These are phyloP conservation scores for Flaveria brownii DNA, from an alignment of 129 eudicot species.

Conservation along the genomic window DNA sequence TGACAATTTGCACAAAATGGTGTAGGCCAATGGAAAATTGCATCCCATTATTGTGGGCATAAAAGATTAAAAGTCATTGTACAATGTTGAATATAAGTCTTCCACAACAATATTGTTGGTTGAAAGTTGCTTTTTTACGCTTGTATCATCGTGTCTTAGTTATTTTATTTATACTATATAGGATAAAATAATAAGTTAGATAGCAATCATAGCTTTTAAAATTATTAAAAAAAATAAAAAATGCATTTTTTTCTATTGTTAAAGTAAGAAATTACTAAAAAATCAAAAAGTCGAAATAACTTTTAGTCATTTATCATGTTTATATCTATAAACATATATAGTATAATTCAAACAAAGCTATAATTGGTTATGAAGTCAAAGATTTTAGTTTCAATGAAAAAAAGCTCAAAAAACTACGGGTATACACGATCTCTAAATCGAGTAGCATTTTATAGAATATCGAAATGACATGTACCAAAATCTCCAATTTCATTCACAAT, in stretches of 20 bases:
- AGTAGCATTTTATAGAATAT: too few species aligned
- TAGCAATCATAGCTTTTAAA: neutral
- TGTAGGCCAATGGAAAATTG: constrained; percentile 28
- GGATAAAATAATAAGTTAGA: neutral
- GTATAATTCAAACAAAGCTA: too few species aligned
- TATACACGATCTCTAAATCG: too few species aligned
- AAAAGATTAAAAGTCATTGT: constrained; percentile 14
- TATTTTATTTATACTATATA: too few species aligned
- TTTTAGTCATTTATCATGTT: too few species aligned
- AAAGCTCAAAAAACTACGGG: too few species aligned
- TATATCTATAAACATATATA: too few species aligned
- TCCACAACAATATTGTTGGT: constrained; percentile 1
- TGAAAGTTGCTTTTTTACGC: neutral
- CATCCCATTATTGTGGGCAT: constrained; percentile 17
- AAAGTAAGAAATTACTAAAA: neutral
- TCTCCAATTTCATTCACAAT: too few species aligned
- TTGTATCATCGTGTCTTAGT: neutral
- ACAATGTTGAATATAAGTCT: constrained; percentile 4
- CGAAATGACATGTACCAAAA: too few species aligned
- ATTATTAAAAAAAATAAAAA: neutral
- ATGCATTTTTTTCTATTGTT: neutral
- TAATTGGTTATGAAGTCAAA: too few species aligned
- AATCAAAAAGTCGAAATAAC: too few species aligned
- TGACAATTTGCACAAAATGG: constrained; percentile 34
- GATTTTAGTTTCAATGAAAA: too few species aligned